Evolutionary conservation across 805 yeast genomes (phyloP), one percentile per base, ranked within the genome.

Genomic region (Kodamaea kaohsiungensis): DNA sequence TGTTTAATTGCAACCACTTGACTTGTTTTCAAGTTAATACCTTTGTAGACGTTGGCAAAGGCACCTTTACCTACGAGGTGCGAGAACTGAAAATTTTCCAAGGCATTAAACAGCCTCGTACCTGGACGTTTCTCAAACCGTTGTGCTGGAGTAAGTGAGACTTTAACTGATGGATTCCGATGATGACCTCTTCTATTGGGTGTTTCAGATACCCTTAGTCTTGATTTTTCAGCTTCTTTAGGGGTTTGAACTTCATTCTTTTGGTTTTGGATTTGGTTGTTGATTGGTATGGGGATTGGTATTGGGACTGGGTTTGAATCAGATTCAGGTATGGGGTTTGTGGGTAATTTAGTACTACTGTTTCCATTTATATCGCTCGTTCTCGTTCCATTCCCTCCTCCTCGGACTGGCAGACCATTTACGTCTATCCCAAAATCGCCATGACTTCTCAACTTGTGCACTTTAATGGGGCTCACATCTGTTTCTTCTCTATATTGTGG

Each of bases 41-140:
- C 97, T 55, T 82, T 80, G 68, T 86, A 91, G 3, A 93, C 98
- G 40, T 83, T 82, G 1, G 98, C 98, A 66, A 85, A 91, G 0
- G 98, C 98, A 1, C 99, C 99, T 56, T 82, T 82, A 2, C 98
- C 99, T 1, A 95, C 76, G 38, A 87, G 79, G 48, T 84, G 87
- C 48, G 78, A 76, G 61, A 86, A 74, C 27, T 75, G 74, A 62
- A 81, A 84, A 52, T 78, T 78, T 45, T 78, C 82, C 17, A 79
- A 67, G 1, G 79, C 81, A 59, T 71, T 72, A 33, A 62, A 54
- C 66, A 71, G 65, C 49, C 79, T 61, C 18, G 60, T 68, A 0
- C 79, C 78, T 0, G 75, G 72, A 25, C 60, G 65, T 56, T 78
- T 78, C 56, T 80, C 84, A 27, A 78, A 60, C 33, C 81, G 62